Conservation (phyloP, 2,329 filamentous ascomycete genomes). For the Cercospora beticola region DNA sequence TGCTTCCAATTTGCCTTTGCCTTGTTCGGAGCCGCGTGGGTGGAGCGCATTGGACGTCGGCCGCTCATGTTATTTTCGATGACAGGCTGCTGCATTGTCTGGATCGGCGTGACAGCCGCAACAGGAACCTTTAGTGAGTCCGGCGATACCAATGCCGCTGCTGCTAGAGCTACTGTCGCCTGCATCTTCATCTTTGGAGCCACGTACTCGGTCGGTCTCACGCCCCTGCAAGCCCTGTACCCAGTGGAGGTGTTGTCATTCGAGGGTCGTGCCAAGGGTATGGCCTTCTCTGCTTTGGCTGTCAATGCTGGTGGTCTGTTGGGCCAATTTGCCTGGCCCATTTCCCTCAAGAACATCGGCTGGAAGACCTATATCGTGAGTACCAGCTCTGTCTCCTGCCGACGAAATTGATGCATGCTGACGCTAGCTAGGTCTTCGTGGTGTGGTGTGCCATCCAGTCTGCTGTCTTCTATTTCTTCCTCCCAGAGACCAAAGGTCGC, state of each 20-base stretch:
- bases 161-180: constrained; percentile 30
- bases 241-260: constrained; percentile 50
- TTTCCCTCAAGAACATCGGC: constrained; percentile 30
- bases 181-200: constrained; percentile 38
- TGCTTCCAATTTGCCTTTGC: constrained; percentile 62
- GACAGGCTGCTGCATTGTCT: constrained; percentile 32
- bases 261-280: constrained; percentile 47
- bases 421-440: constrained; percentile 27
- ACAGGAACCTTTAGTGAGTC: constrained; percentile 29
- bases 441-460: constrained; percentile 39
- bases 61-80: constrained; percentile 44
- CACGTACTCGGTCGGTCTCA: constrained; percentile 39
- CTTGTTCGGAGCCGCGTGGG: constrained; percentile 41
- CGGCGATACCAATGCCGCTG: constrained; percentile 26
- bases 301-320: constrained; percentile 48
- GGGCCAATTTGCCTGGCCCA: constrained; percentile 38
- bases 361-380: constrained; percentile 30
- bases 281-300: constrained; percentile 47
- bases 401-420: neutral
- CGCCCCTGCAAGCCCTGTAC: constrained; percentile 41
- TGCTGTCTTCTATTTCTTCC: constrained; percentile 38
- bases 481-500: constrained; percentile 43
- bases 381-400: neutral
- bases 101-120: constrained; percentile 44
- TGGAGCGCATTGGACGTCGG: constrained; percentile 39